These are phyloP conservation scores for Stagonosporopsis rhizophila DNA, from an alignment of 2,329 filamentous ascomycete genomes.

Conservation along the genomic window DNA sequence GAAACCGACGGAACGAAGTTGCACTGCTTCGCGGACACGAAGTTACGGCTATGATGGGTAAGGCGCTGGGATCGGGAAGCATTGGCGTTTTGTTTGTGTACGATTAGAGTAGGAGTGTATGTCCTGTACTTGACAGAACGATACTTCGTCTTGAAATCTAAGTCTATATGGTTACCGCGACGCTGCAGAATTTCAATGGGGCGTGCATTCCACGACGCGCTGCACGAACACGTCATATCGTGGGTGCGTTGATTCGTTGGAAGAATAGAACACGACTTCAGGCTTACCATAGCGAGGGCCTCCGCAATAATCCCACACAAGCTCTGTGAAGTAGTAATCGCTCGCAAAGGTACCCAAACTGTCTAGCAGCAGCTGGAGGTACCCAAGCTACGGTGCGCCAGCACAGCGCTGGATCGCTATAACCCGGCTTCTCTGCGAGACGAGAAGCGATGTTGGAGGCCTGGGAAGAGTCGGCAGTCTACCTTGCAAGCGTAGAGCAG, in stretches of 20 bases:
- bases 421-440: background rate
- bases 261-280: too few relatives aligned
- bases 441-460: background rate
- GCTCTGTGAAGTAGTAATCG: too few relatives aligned
- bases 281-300: too few relatives aligned
- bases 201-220: background rate
- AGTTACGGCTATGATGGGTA: background rate
- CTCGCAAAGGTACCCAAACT: too few relatives aligned
- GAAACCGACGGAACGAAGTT: background rate
- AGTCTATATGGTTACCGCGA: background rate
- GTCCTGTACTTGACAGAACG: background rate
- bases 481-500: background rate
- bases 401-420: background rate
- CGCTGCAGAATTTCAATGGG: background rate
- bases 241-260: constrained; percentile 3
- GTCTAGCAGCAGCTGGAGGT: background rate
- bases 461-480: background rate
- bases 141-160: background rate
- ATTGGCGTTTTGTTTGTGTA: background rate
- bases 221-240: constrained; percentile 3
- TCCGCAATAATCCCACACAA: background rate
- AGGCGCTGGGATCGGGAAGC: background rate
- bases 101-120: background rate
- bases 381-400: background rate
- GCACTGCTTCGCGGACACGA: background rate